A percentile compares a stretch with the other conserved stretches of the same genome.
Evolutionary conservation across 768 basidiomycete genomes (phyloP).

Genomic region (Scleroderma citrinum): DNA sequence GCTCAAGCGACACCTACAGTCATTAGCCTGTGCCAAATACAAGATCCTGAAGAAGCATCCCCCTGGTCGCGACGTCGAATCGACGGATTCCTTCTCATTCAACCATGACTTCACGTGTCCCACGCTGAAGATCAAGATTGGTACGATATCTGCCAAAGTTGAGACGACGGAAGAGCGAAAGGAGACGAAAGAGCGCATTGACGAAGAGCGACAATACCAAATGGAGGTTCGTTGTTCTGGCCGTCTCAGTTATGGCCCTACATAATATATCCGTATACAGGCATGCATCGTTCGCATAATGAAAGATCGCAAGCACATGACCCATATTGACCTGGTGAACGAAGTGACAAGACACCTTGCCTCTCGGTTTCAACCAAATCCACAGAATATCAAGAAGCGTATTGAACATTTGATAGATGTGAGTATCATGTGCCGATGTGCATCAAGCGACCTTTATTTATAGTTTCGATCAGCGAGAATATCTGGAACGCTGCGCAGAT

Average conservation of each 20-base stretch:
- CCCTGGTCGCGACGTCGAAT: slow-evolving; percentile 73
- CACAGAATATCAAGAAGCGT: slow-evolving; percentile 83
- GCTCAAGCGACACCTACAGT: slow-evolving; percentile 89
- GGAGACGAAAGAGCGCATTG: slow-evolving; percentile 86
- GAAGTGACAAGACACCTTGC: slow-evolving; percentile 87
- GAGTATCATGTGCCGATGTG: slow-evolving; percentile 13
- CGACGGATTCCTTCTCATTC: slow-evolving; percentile 83
- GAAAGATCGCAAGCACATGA: slow-evolving; percentile 91
- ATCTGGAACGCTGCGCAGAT: slow-evolving; percentile 84
- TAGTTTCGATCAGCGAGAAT: slow-evolving; percentile 64
- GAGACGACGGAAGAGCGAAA: slow-evolving; percentile 83
- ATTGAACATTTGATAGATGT: slow-evolving; percentile 94
- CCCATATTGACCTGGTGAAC: slow-evolving; percentile 81
- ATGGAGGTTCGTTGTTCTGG: slow-evolving; percentile 58
- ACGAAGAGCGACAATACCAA: slow-evolving; percentile 86
- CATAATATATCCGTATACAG: slow-evolving; percentile 39
- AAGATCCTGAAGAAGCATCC: slow-evolving; percentile 91
- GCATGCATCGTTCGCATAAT: slow-evolving; percentile 97
- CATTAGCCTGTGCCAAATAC: slow-evolving; percentile 91
- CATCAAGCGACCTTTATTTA: neutral
- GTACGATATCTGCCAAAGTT: slow-evolving; percentile 80
- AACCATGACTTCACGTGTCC: slow-evolving; percentile 76
- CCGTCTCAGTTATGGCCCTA: neutral
- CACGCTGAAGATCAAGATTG: slow-evolving; percentile 88
- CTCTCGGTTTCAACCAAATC: slow-evolving; percentile 80